Evolutionary conservation across 2,329 filamentous ascomycete genomes (phyloP).

Genomic region (Aureobasidium sp.): DNA sequence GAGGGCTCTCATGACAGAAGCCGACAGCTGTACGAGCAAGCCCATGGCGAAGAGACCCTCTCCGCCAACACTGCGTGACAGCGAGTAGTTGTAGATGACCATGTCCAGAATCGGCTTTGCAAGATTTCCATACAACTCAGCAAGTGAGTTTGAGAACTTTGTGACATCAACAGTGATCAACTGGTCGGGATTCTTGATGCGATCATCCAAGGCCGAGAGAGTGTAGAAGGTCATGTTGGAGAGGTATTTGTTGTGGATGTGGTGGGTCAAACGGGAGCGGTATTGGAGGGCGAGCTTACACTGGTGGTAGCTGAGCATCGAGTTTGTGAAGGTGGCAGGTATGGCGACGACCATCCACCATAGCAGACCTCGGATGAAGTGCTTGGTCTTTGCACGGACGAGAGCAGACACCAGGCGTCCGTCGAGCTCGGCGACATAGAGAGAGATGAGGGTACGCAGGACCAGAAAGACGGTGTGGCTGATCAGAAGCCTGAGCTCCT

Average conservation of each 20-base stretch:
- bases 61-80: constrained; percentile 90
- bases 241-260: constrained; percentile 92
- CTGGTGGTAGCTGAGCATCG: constrained; percentile 97
- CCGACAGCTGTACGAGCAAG: constrained; percentile 84
- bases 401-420: constrained; percentile 86
- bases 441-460: constrained; percentile 79
- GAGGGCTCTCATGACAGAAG: constrained; percentile 84
- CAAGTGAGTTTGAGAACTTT: constrained; percentile 90
- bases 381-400: constrained; percentile 82
- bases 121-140: constrained; percentile 91
- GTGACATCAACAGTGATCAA: constrained; percentile 94
- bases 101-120: constrained; percentile 94
- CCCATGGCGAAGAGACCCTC: constrained; percentile 96
- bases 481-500: constrained; percentile 76
- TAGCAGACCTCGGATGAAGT: constrained; percentile 79
- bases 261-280: constrained; percentile 82
- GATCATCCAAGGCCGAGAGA: constrained; percentile 87
- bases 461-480: constrained; percentile 94
- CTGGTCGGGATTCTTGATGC: constrained; percentile 98
- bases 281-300: constrained; percentile 90
- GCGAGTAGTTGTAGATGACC: constrained; percentile 90
- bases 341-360: constrained; percentile 99
- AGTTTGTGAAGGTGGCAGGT: constrained; percentile 96
- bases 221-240: constrained; percentile 98
- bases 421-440: constrained; percentile 95